Evolutionary conservation across 2,329 filamentous ascomycete species (phyloP), one percentile per base, ranked within the genome.

Genomic region (Leptographium lundbergii): DNA sequence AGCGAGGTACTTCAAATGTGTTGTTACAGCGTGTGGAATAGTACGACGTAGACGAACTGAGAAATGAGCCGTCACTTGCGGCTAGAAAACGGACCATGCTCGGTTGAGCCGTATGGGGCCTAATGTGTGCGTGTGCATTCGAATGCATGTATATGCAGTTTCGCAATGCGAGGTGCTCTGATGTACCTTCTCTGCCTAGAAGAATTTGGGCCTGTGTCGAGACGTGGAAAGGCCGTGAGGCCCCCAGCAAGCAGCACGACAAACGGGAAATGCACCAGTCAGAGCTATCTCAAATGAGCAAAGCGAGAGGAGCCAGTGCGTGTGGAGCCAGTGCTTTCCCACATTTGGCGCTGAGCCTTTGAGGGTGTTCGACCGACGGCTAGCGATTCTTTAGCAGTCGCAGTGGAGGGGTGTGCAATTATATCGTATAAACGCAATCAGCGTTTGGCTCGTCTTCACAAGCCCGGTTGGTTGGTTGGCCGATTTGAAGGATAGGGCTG

Each of bases 1-100:
- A 54, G 29, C 2, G 25, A 57, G 22, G 50, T 57, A 57, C 58
- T 54, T 57, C 5, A 2, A 48, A 4, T 24, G 22, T 59, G n/a
- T 25, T 47, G 58, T 54, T 57, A 50, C 51, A 54, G 36, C 29
- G 55, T 57, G 54, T 55, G 17, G 55, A 57, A 59, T 47, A 32
- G 48, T 54, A 39, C 55, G 47, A 47, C 36, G 39, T 56, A 34
- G 54, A 56, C 36, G 11, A 42, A 53, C 27, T 58, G 29, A 58
- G 47, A 50, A 55, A 32, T 61, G 51, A 56, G 55, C 47, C 54
- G 48, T 61, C 55, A 61, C 27, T 57, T 57, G 54, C 57, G 57
- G 51, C 60, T 61, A 59, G 47, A 56, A 45, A 45, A 54, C 32
- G 45, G 57, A 39, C 57, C 60, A 56, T 48, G 39, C 42, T 59